These are phyloP conservation scores for Prunus yedoensis DNA, from an alignment of 331 rosid genomes.

Conservation along the genomic window DNA sequence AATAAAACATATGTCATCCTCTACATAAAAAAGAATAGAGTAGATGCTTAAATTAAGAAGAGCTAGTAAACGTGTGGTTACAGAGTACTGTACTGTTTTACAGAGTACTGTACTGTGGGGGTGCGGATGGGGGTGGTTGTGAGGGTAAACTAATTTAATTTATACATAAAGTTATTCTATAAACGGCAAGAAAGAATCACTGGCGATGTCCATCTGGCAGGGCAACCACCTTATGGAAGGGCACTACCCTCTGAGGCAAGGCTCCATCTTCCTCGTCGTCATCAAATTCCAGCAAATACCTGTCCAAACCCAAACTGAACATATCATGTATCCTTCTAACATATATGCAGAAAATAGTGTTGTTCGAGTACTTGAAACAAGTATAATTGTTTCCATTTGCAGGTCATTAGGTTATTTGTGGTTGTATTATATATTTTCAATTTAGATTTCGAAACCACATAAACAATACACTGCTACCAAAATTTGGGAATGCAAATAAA, in stretches of 20 bases:
- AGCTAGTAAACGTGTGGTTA: no score
- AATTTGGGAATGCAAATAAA: background rate
- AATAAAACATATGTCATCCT: no score
- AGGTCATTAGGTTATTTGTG: background rate
- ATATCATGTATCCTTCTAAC: background rate
- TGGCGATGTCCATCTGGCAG: conserved; percentile 97
- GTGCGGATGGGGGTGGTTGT: background rate
- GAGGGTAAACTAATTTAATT: conserved; percentile 7
- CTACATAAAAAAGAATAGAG: no score
- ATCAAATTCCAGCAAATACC: conserved; percentile 91
- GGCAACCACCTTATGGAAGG: conserved; percentile 88
- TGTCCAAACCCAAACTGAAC: conserved; percentile 38
- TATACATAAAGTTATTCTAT: conserved; percentile 24
- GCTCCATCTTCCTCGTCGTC: conserved; percentile 98
- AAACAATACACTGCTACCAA: background rate
- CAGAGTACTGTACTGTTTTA: background rate
- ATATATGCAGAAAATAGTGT: background rate
- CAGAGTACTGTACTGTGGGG: background rate
- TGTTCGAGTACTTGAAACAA: background rate
- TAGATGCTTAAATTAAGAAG: no score
- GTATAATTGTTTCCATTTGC: background rate
- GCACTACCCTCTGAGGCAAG: conserved; percentile 85
- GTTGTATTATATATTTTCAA: background rate
- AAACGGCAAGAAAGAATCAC: conserved; percentile 31
- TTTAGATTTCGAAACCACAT: background rate